Conservation (phyloP, 2,329 filamentous ascomycete species). For the Colletotrichum sojae region DNA sequence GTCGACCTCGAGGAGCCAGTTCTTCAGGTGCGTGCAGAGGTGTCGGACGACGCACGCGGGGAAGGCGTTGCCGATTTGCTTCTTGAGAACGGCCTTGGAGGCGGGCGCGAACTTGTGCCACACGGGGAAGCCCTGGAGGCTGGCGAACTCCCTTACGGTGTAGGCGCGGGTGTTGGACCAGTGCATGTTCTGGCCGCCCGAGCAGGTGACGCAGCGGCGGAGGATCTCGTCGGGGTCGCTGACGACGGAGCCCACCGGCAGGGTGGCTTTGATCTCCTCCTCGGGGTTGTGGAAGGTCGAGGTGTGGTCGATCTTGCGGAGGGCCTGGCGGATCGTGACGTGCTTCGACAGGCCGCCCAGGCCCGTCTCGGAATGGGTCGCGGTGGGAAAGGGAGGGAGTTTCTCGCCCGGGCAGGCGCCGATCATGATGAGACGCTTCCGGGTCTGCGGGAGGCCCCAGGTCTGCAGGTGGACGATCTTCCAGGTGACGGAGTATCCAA, state of each 20-base stretch:
- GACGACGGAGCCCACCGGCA: slow-evolving; percentile 53
- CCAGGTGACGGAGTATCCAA: slow-evolving; percentile 81
- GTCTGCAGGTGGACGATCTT: slow-evolving; percentile 67
- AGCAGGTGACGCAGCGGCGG: slow-evolving; percentile 74
- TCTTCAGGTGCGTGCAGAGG: slow-evolving; percentile 63
- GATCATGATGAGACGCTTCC: slow-evolving; percentile 69
- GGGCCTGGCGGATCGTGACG: slow-evolving; percentile 60
- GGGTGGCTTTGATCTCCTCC: slow-evolving; percentile 41
- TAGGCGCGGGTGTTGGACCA: slow-evolving; percentile 74
- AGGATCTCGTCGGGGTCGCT: slow-evolving; percentile 62
- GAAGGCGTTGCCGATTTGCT: slow-evolving; percentile 86
- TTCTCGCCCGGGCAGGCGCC: slow-evolving; percentile 77
- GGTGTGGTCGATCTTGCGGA: slow-evolving; percentile 51
- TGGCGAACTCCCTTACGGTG: slow-evolving; percentile 77
- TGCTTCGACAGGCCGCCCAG: slow-evolving; percentile 51
- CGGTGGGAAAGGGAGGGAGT: slow-evolving; percentile 75
- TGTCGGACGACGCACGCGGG: slow-evolving; percentile 71
- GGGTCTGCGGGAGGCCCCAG: slow-evolving; percentile 65
- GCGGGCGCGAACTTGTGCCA: slow-evolving; percentile 69
- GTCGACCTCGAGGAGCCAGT: slow-evolving; percentile 62
- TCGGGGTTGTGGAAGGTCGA: slow-evolving; percentile 56
- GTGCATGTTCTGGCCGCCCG: slow-evolving; percentile 74
- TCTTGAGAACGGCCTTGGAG: slow-evolving; percentile 56
- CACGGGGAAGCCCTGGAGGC: slow-evolving; percentile 78
- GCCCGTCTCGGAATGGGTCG: slow-evolving; percentile 68